Base-by-base conservation (phyloP, 352 stramenopile species). In the Phytophthora pseudosyringae region DNA sequence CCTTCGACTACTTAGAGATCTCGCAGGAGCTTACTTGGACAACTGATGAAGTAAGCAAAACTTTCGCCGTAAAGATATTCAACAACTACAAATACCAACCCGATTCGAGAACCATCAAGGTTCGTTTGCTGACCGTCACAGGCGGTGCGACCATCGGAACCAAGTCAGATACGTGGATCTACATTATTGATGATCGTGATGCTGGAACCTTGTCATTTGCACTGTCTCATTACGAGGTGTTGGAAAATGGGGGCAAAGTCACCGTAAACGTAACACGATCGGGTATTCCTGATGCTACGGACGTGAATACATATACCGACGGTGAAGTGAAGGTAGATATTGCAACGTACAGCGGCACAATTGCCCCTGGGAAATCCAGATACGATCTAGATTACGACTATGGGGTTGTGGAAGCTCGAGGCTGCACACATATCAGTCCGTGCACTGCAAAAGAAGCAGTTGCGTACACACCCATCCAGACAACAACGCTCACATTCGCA, bases 181-280 rank as follows among this genome's bases (percentile, higher is more conserved):
- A 90, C 44, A 83, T 93, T 29, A 69, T 93, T 41, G 83, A 93
- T 41, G 83, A 93, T 59, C 81, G 83, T 31, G 83, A 93, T 55
- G 81, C 81, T 28, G 83, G 83, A 12, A 91, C 83, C 16, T 48
- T 93, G 0, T 90, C 81, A 13, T 93, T 93, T 45, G 59, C 64
- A 8, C 28, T 72, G 12, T 64, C 73, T 2, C 71, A 78, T 43
- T 93, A 93, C 58, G 65, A 83, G n/a, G 81, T 93, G 4, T 33
- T 82, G 2, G 83, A 93, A 47, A 86, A 80, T n/a, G 70, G 44
- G 4, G 57, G 64, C 4, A 80, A 45, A 48, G 64, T 89, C 8
- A 77, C 64, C 0, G 62, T 93, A 5, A 72, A 79, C 10, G 62
- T 93, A 21, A 65, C 70, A 10, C 81, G 83, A n/a, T 78, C 67